Percentiles rank a stretch among this genome's conserved stretches.
Evolutionary conservation across 108 stramenopile species (phyloP).

Genomic region (Nitzschia sp.): DNA sequence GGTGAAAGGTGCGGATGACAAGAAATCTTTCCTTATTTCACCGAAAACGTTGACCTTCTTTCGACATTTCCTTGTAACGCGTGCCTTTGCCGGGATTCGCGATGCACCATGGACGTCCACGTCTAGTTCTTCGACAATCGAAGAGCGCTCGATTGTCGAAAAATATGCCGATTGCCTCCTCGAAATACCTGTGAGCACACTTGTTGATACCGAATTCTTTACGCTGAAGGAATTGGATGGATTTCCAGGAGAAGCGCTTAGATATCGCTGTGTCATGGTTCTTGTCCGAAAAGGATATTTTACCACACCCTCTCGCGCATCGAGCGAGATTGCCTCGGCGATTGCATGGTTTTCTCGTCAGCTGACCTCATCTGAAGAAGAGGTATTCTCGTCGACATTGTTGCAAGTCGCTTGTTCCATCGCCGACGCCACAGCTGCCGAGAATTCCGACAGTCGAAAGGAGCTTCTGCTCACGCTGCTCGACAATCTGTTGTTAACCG

Average conservation of each 20-base stretch:
- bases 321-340: conserved; percentile 30
- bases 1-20: conserved; percentile 15
- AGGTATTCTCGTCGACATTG: conserved; percentile 16
- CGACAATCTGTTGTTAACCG: conserved; percentile 33
- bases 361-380: conserved; percentile 20
- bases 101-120: conserved; percentile 23
- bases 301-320: conserved; percentile 22
- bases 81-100: conserved; percentile 45
- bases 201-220: conserved; percentile 25
- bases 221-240: conserved; percentile 12
- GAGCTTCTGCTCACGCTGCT: conserved; percentile 27
- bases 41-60: conserved; percentile 47
- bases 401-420: conserved; percentile 27
- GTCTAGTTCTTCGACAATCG: neutral
- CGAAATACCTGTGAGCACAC: conserved; percentile 20
- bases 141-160: conserved; percentile 26
- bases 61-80: conserved; percentile 36
- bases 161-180: conserved; percentile 26
- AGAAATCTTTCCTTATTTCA: conserved; percentile 30
- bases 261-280: conserved; percentile 27
- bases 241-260: conserved; percentile 30
- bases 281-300: conserved; percentile 31
- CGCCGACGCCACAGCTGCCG: conserved; percentile 23
- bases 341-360: conserved; percentile 37
- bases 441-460: conserved; percentile 17